Base-by-base conservation (phyloP, 1,284 basidiomycete genomes). In the Phenoliferia sp. region DNA sequence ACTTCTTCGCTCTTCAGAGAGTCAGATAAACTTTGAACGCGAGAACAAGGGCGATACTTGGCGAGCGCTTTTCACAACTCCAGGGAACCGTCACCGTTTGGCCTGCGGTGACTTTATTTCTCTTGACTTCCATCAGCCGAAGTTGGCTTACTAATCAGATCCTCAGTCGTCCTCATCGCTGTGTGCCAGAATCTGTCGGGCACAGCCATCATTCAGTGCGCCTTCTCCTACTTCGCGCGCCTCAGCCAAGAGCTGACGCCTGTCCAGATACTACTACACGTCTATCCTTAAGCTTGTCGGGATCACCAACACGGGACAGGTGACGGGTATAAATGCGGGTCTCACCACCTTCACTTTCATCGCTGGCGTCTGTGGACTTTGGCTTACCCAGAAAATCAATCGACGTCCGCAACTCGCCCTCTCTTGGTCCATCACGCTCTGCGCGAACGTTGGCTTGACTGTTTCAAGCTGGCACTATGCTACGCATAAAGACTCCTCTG, bases 11-110 rank as follows among this genome's bases (percentile, higher is more conserved):
- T 44, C 39, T 12, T 12, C 22, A 52, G 48, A 72, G 59, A 66
- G 78, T 31, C 74, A 78, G 1, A 70, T 78, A 63, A 63, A 73
- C 31, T 58, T 63, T 32, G 75, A 75, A 63, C 65, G 65, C 19
- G 55, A 56, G 35, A 69, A 70, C 59, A 16, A 66, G 61, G 54
- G 64, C 59, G 59, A 69, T 64, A 17, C 62, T 50, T 67, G 59
- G 74, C 5, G 64, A 57, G 33, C 50, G 19, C 39, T 69, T 12
- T 64, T 61, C 58, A 64, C 63, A 26, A 65, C 61, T 64, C 64
- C 59, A 63, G 68, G 61, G 31, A 66, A 63, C 36, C 67, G 54
- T 22, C 67, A 71, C 35, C 68, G 70, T 31, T 36, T 61, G 17
- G 69, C 59, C 17, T 64, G 70, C 57, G 67, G 48, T 52, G 22